Evolutionary conservation across 208 protist genomes (phyloP).

Genomic region (Crithidia sp.): DNA sequence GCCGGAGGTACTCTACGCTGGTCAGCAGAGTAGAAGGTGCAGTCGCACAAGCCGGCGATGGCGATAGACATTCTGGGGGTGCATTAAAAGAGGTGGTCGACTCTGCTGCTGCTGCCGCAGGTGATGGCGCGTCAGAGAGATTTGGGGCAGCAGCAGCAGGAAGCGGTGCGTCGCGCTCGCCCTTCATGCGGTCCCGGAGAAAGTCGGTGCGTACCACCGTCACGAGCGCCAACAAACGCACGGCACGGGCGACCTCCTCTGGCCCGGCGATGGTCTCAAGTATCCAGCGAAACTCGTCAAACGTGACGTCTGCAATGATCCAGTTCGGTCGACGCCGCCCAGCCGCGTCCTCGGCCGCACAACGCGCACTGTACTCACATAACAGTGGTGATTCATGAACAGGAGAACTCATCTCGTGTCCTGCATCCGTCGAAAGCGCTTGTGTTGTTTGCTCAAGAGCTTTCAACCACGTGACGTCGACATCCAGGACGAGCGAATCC

Average conservation of each 20-base stretch:
- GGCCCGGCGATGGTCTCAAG: slow-evolving; percentile 75
- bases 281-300: slow-evolving; percentile 80
- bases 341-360: neutral
- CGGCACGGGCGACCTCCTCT: slow-evolving; percentile 58
- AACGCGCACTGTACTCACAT: neutral
- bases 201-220: slow-evolving; percentile 45
- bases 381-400: slow-evolving; percentile 22
- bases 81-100: no score
- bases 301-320: slow-evolving; percentile 70
- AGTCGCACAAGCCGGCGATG: neutral
- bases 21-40: neutral
- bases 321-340: slow-evolving; percentile 47
- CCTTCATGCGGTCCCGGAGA: slow-evolving; percentile 22
- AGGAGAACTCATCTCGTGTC: neutral
- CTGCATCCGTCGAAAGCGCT: neutral
- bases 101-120: neutral
- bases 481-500: neutral
- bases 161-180: neutral
- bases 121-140: neutral
- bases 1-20: slow-evolving; percentile 28
- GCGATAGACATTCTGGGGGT: no score
- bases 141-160: neutral
- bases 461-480: slow-evolving; percentile 16
- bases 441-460: slow-evolving; percentile 1
- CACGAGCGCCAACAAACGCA: slow-evolving; percentile 47